Evolutionary conservation across 2,329 filamentous ascomycete genomes (phyloP).

Genomic region (Hawksworthiomyces lignivorus): DNA sequence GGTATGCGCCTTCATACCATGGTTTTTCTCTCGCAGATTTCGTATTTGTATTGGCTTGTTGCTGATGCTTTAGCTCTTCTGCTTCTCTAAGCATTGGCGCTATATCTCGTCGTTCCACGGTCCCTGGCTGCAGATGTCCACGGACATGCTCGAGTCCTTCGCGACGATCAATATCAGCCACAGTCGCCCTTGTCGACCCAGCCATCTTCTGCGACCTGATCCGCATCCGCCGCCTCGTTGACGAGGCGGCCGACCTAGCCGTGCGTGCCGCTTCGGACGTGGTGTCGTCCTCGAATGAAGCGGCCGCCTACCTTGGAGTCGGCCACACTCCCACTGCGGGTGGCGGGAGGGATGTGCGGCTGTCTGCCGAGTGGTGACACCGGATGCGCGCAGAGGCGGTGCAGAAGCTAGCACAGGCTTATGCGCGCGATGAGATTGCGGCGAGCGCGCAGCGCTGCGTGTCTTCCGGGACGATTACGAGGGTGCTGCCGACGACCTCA

Average conservation of each 20-base stretch:
- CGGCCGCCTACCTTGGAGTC: not conserved
- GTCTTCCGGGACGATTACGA: slow-evolving; percentile 69
- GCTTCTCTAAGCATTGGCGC: too few species aligned
- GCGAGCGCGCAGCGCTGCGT: slow-evolving; percentile 67
- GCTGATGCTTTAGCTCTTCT: too few species aligned
- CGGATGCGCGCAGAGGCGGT: slow-evolving; percentile 75
- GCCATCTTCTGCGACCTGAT: slow-evolving; percentile 76
- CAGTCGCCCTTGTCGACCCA: slow-evolving; percentile 70
- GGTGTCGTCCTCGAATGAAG: slow-evolving; percentile 41
- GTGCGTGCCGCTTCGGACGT: slow-evolving; percentile 70
- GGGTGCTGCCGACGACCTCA: slow-evolving; percentile 63
- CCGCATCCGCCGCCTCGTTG: slow-evolving; percentile 72
- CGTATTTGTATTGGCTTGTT: too few species aligned
- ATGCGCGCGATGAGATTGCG: slow-evolving; percentile 74
- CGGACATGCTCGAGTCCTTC: slow-evolving; percentile 70
- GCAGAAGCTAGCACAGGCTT: slow-evolving; percentile 68
- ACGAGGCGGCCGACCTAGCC: slow-evolving; percentile 70
- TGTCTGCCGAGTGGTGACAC: slow-evolving; percentile 70
- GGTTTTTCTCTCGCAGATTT: too few species aligned
- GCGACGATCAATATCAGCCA: slow-evolving; percentile 74
- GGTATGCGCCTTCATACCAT: too few species aligned
- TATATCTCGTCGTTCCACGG: slow-evolving; percentile 80
- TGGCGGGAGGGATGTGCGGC: slow-evolving; percentile 33
- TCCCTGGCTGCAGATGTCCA: slow-evolving; percentile 72
- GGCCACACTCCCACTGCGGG: not conserved